phyloP scores from a whole-genome alignment of 192 early-diverging fungal genomes.

The Coemansia sp. region DNA sequence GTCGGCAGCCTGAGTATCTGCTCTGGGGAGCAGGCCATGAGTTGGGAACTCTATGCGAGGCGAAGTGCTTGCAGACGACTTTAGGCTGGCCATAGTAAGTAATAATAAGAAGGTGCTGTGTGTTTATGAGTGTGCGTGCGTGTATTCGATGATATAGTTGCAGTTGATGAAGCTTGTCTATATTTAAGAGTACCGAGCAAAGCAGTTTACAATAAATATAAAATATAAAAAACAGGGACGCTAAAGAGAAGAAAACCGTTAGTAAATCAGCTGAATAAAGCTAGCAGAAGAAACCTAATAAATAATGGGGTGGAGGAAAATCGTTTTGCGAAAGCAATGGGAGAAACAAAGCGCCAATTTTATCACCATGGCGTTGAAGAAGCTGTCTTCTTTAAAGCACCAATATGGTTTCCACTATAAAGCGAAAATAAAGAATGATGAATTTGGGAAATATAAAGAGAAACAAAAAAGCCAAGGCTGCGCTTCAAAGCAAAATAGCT shows the following conservation, averaged over 20 bases:
- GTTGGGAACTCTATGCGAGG: conserved; percentile 69
- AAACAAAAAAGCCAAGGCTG: too few relatives aligned
- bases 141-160: neutral
- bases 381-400: too few relatives aligned
- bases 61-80: conserved; percentile 18
- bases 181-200: neutral
- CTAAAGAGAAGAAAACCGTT: neutral
- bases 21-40: conserved; percentile 66
- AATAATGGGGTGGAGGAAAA: neutral
- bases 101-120: neutral
- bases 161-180: neutral
- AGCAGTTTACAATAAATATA: neutral
- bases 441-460: too few relatives aligned
- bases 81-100: neutral
- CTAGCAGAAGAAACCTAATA: neutral
- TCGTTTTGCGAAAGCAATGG: conserved; percentile 3
- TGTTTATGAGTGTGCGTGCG: too few relatives aligned
- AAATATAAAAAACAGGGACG: neutral
- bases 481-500: too few relatives aligned
- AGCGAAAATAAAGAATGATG: too few relatives aligned
- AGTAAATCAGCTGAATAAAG: too few relatives aligned
- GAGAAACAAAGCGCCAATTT: too few relatives aligned
- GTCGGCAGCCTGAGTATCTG: conserved; percentile 81
- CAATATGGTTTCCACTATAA: too few relatives aligned
- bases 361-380: too few relatives aligned